phyloP scores from a whole-genome alignment of 192 early-diverging fungal genomes.

The Backusella psychrophila region DNA sequence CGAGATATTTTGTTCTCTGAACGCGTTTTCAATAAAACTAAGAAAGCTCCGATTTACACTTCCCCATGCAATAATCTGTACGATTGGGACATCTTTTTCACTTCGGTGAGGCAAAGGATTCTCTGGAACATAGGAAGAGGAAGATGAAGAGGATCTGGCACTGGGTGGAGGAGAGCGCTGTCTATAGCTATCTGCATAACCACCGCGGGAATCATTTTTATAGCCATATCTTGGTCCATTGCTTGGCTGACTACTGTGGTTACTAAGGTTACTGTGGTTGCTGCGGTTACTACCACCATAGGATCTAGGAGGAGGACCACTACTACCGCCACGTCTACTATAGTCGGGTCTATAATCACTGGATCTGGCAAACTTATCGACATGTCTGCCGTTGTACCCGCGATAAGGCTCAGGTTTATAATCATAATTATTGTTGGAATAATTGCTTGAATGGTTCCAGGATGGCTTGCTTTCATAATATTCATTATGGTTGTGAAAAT shows the following conservation, averaged over 20 bases:
- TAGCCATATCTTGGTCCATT: neutral
- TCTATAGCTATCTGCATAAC: neutral
- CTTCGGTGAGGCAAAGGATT: neutral
- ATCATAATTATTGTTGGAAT: neutral
- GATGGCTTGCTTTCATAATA: neutral
- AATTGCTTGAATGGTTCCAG: neutral
- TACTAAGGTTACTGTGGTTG: neutral
- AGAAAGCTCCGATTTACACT: neutral
- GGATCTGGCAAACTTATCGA: neutral
- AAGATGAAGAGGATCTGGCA: neutral
- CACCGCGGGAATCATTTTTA: neutral
- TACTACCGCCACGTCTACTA: neutral
- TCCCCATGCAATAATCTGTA: conserved; percentile 10
- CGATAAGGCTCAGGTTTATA: conserved; percentile 5
- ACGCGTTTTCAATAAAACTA: conserved; percentile 1
- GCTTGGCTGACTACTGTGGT: neutral
- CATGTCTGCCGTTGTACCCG: neutral
- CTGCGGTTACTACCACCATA: neutral
- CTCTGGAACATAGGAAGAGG: neutral
- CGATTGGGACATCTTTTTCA: conserved; percentile 9
- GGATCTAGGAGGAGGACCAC: neutral
- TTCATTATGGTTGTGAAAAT: neutral
- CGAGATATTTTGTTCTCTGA: neutral
- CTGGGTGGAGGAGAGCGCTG: neutral
- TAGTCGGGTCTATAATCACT: conserved; percentile 9